Base-by-base conservation (phyloP, 495 filamentous ascomycete genomes). In the Annulohypoxylon moriforme region DNA sequence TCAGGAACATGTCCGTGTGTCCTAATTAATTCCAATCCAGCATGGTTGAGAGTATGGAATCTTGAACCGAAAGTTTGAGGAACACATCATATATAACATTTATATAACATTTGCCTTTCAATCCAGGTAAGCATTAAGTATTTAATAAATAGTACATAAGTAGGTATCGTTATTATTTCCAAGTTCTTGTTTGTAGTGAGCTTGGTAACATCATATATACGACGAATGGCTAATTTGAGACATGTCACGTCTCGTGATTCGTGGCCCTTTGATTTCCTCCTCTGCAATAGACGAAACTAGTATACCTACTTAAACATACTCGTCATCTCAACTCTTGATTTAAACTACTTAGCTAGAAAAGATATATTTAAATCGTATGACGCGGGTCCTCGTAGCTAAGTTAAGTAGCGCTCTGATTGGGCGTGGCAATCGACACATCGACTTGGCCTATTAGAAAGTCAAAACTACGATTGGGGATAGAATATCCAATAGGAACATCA, bases 1-100 rank as follows among this genome's bases (percentile, higher is more conserved):
- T 71, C 47, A 50, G 42, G 46, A 62, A 58, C 59, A 63, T n/a
- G 16, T 63, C 25, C n/a, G n/a, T 36, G 52, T 58, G 63, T 58
- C 31, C 22, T 33, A 22, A 24, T 50, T 40, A 34, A 40, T 63
- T 49, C 16, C 20, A 18, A 55, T 56, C 56, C 25, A 56, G 14
- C 31, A 14, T 42, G 18, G 40, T 22, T 29, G 8, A 44, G 24
- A n/a, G 47, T 52, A 60, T n/a, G 40, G 25, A 20, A 46, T 60
- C 24, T 31, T 20, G n/a, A 47, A 46, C 25, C n/a, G 47, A 52
- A 13, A 27, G 24, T 52, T 27, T 29, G 9, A 52, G 20, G 22
- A 2, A 36, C 33, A 36, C 10, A n/a, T 44, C 1, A 16, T 47
- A 18, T 22, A 9, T 20, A 4, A 44, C 18, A 16, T 16, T 16